A percentile compares a stretch with the other conserved stretches of the same genome.
Conservation (phyloP, 345 rosid species). For the Camelina hispida region DNA sequence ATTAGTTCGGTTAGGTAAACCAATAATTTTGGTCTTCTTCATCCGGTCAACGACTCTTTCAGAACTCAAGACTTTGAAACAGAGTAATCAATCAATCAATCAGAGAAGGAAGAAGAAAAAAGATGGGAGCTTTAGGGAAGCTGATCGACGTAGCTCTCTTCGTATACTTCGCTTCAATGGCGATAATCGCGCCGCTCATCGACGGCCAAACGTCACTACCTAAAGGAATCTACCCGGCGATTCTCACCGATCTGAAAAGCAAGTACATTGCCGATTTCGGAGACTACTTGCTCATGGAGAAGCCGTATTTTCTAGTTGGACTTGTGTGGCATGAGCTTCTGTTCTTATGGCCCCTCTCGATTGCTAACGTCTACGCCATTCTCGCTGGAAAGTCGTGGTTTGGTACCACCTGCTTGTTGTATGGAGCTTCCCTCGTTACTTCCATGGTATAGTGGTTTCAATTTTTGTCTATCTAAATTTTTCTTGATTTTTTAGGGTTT, state of each 20-base stretch:
- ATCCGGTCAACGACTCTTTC: conserved; percentile 32
- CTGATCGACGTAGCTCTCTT: conserved; percentile 64
- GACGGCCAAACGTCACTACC: conserved; percentile 71
- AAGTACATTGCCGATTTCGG: conserved; percentile 53
- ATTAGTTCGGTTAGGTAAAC: not conserved
- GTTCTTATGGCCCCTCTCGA: conserved; percentile 76
- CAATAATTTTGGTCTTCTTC: conserved; percentile 15
- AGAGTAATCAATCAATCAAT: not conserved
- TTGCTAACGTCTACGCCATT: conserved; percentile 60
- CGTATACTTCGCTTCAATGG: conserved; percentile 56
- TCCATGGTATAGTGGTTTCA: conserved; percentile 59
- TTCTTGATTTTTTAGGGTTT: conserved; percentile 1
- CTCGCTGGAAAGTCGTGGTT: conserved; percentile 69
- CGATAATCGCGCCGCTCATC: conserved; percentile 60
- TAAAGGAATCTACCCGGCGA: conserved; percentile 50
- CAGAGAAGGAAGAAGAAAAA: conserved; percentile 7
- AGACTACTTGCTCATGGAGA: conserved; percentile 71
- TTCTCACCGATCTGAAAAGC: conserved; percentile 54
- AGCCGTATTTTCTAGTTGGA: conserved; percentile 78
- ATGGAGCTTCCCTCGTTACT: conserved; percentile 66
- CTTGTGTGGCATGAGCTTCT: conserved; percentile 71
- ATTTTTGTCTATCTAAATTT: not conserved
- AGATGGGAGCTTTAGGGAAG: conserved; percentile 66
- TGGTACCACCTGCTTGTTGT: conserved; percentile 71
- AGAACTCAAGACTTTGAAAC: conserved; percentile 1